Evolutionary conservation across 805 yeast species (phyloP).

Genomic region (Ogataea angusta): DNA sequence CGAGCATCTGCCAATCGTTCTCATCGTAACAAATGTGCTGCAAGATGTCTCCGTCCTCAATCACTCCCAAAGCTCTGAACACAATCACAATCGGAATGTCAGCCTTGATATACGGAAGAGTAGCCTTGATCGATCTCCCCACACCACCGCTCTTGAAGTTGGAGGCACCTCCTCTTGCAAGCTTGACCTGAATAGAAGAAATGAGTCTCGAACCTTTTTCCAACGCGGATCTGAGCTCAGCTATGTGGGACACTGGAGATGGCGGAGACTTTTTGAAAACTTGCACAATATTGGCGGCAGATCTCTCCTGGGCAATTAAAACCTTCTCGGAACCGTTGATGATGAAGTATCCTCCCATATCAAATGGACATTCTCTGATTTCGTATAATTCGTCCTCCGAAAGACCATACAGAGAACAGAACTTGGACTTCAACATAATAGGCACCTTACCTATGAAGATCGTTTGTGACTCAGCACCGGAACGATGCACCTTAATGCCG

Average conservation of each 20-base stretch:
- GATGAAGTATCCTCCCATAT: slow-evolving; percentile 99
- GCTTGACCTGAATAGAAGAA: slow-evolving; percentile 89
- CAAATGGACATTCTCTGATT: slow-evolving; percentile 97
- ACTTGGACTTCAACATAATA: slow-evolving; percentile 94
- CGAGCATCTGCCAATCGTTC: slow-evolving; percentile 99
- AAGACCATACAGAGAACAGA: slow-evolving; percentile 86
- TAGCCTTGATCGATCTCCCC: slow-evolving; percentile 88
- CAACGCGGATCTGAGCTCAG: slow-evolving; percentile 94
- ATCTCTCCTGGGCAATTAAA: slow-evolving; percentile 96
- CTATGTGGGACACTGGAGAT: slow-evolving; percentile 91
- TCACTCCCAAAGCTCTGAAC: slow-evolving; percentile 96
- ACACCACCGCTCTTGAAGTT: slow-evolving; percentile 46
- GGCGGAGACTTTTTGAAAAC: slow-evolving; percentile 98
- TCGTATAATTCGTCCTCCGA: slow-evolving; percentile 92
- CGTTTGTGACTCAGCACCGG: slow-evolving; percentile 37
- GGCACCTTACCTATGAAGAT: slow-evolving; percentile 95
- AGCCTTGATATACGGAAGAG: slow-evolving; percentile 92
- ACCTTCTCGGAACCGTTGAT: slow-evolving; percentile 99
- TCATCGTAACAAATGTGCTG: slow-evolving; percentile 98
- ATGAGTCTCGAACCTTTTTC: slow-evolving; percentile 97
- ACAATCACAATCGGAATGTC: slow-evolving; percentile 97
- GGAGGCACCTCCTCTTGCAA: slow-evolving; percentile 52
- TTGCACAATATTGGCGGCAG: slow-evolving; percentile 98
- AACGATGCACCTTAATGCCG: slow-evolving; percentile 31
- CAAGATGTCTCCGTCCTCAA: slow-evolving; percentile 97